Percentiles rank a stretch among this genome's conserved stretches.
Evolutionary conservation across 1,284 basidiomycete genomes (phyloP).

Genomic region (Xerocomus nothofagi): DNA sequence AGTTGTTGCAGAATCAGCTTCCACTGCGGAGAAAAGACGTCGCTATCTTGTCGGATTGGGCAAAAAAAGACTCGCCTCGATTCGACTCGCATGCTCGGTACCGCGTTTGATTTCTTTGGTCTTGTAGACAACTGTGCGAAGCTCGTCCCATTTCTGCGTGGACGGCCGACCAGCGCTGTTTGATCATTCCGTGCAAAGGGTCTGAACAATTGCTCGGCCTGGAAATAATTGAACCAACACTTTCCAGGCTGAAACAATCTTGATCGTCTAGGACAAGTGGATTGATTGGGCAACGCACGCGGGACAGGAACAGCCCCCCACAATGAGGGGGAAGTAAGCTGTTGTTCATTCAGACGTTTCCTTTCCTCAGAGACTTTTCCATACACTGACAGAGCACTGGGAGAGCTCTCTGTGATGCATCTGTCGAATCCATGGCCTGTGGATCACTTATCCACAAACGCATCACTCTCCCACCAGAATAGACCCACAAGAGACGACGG

Average conservation of each 20-base stretch:
- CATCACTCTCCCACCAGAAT: constrained; percentile 97
- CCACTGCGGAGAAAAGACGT: constrained; percentile 50
- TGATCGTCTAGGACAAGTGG: constrained; percentile 83
- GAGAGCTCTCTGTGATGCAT: constrained; percentile 87
- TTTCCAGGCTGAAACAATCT: constrained; percentile 81
- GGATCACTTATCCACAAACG: constrained; percentile 97
- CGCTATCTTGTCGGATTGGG: constrained; percentile 29
- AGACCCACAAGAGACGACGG: constrained; percentile 89
- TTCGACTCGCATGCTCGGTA: constrained; percentile 16
- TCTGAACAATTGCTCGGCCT: constrained; percentile 48
- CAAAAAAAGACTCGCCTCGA: background rate
- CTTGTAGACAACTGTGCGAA: constrained; percentile 45
- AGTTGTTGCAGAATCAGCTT: constrained; percentile 94
- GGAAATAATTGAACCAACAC: constrained; percentile 77
- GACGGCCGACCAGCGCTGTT: constrained; percentile 55
- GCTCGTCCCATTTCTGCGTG: constrained; percentile 71
- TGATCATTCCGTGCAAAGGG: constrained; percentile 67
- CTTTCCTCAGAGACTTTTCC: constrained; percentile 82
- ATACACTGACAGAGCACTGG: constrained; percentile 85
- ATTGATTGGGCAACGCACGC: constrained; percentile 60
- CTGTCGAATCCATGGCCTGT: constrained; percentile 85
- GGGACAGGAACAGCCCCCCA: constrained; percentile 54
- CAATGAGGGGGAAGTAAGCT: constrained; percentile 68
- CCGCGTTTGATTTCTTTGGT: too few species aligned
- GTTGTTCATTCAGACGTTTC: constrained; percentile 61